Percentiles rank a stretch among this genome's conserved stretches.
Conservation (phyloP, 129 eudicot genomes). For the Flaveria robusta region DNA sequence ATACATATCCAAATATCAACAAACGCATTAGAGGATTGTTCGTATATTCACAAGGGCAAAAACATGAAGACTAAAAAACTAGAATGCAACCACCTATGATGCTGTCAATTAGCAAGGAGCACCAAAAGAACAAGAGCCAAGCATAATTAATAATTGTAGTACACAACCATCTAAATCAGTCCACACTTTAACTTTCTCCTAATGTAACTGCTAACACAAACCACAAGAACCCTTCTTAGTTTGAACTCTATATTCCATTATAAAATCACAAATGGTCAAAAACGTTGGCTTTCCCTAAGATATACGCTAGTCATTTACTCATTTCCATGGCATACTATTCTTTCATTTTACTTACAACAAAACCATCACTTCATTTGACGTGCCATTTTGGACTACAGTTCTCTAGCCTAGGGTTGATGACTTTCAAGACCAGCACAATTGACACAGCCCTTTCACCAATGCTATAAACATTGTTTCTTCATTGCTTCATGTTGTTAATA, state of each 20-base stretch:
- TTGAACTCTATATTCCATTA: conserved; percentile 5
- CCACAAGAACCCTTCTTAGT: conserved; percentile 7
- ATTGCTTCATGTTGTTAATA: not conserved
- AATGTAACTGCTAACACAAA: not conserved
- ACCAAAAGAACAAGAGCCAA: not conserved
- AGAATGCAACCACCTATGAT: conserved; percentile 9
- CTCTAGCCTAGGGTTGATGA: not conserved
- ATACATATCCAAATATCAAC: not conserved
- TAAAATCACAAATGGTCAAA: too few species aligned
- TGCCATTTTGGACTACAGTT: not conserved
- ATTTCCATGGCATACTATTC: too few species aligned
- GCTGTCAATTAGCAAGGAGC: not conserved
- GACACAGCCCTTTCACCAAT: not conserved
- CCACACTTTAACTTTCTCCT: conserved; percentile 12
- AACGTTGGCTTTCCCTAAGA: too few species aligned
- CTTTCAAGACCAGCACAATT: not conserved
- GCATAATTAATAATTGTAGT: not conserved
- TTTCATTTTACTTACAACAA: not conserved
- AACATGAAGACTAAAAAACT: not conserved
- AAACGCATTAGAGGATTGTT: not conserved
- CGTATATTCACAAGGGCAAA: not conserved
- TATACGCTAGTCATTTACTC: too few species aligned
- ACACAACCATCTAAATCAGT: not conserved
- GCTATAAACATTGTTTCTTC: conserved; percentile 7
- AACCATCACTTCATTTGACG: not conserved